Evolutionary conservation across 108 stramenopile genomes (phyloP), one percentile per base, ranked within the genome.

Genomic region (Skeletonema marinoi): DNA sequence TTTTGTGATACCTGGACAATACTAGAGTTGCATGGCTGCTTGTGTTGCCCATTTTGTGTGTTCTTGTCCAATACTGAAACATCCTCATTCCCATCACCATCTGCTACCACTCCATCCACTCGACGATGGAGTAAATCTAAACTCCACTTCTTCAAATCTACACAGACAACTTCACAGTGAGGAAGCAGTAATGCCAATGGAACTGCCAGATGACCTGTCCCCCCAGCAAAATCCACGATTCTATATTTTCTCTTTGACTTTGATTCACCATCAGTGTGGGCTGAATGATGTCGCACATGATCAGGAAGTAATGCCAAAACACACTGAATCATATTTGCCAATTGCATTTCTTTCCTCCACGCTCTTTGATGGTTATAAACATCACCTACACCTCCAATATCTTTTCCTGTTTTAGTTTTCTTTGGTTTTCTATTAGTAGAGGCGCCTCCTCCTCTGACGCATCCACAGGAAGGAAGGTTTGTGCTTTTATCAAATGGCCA

Each of bases 161-260:
- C 90, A 50, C 89, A 81, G 64, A 91, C 71, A 9, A 93, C 74
- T 33, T 83, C 66, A 65, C 86, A 88, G 8, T 78, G 51, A 10
- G 92, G 90, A 10, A 93, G 66, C 31, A 91, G 59, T 58, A 90
- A 58, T 12, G 92, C 89, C 59, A 93, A 46, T 32, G 92, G 88
- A 59, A 93, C 85, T 10, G 78, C 80, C 38, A 93, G 60, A 71
- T 88, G 88, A 30, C 92, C 89, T 12, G 87, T 86, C 14, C 92
- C 92, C 13, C 92, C 92, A 36, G 85, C 87, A 74, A 93, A 90
- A 78, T 93, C 92, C 10, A 93, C 90, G 68, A 93, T 89, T 8
- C 89, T 89, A 56, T 73, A 21, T 16, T 74, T 74, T 48, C 73
- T 35, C 65, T 32, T 38, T 42, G 16, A n/a, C 16, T 46, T 46